Evolutionary conservation across 169 alveolate genomes (phyloP).

Genomic region (Plasmodium gallinaceum): DNA sequence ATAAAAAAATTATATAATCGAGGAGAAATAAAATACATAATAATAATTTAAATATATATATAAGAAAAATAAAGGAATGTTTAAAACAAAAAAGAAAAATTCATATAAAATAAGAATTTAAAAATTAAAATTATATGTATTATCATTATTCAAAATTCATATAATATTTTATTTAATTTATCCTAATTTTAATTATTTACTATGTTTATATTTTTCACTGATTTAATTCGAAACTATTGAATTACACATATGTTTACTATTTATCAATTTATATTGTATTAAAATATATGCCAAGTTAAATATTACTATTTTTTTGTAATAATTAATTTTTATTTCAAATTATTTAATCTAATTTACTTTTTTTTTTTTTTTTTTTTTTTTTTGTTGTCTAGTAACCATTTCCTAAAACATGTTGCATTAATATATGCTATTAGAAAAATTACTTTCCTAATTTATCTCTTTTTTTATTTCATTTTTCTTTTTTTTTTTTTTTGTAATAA

Average conservation of each 20-base stretch:
- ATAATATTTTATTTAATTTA: too few species aligned
- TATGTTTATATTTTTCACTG: too few species aligned
- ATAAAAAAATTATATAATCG: too few species aligned
- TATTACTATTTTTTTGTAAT: too few species aligned
- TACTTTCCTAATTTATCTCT: conserved; percentile 1
- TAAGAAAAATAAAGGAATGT: neutral
- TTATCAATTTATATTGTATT: too few species aligned
- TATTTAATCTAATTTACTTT: too few species aligned
- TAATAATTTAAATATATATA: neutral
- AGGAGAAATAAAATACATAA: too few species aligned
- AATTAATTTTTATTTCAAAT: neutral
- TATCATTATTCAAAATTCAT: neutral
- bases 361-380: conserved; percentile 6
- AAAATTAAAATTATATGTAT: too few species aligned
- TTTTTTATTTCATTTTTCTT: neutral
- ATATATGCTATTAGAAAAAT: conserved; percentile 1
- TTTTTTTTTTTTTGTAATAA: conserved; percentile 15
- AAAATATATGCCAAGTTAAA: too few species aligned
- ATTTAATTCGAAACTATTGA: neutral
- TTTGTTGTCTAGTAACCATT: conserved; percentile 39
- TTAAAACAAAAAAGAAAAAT: neutral
- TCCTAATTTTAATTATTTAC: too few species aligned
- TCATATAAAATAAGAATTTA: too few species aligned
- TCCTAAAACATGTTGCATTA: conserved; percentile 19
- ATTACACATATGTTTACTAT: too few species aligned